Conservation (phyloP, 2,329 filamentous ascomycete species). For the Venturia oleaginea region DNA sequence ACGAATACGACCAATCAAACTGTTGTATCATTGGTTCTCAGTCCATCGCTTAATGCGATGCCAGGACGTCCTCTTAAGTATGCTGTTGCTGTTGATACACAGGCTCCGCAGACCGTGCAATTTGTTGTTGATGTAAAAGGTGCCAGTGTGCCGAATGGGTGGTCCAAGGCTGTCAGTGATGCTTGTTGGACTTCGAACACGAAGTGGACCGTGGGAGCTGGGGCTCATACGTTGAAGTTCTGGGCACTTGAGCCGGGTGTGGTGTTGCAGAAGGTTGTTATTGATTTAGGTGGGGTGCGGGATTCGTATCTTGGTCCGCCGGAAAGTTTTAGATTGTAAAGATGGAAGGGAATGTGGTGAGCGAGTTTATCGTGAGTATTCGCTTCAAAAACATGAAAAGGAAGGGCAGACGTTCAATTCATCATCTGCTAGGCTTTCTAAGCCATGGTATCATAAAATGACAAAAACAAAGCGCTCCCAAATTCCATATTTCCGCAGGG, state of each 20-base stretch:
- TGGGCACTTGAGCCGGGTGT: conserved; percentile 46
- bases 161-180: conserved; percentile 16
- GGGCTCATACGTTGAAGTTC: conserved; percentile 42
- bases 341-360: no score
- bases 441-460: neutral
- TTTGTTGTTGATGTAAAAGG: neutral
- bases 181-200: conserved; percentile 23
- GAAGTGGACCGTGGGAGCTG: conserved; percentile 34
- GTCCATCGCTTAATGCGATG: conserved; percentile 9
- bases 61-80: conserved; percentile 4
- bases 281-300: conserved; percentile 47
- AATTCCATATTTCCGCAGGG: neutral
- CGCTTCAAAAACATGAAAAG: neutral
- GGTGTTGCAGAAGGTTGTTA: conserved; percentile 47
- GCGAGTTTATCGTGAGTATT: no score
- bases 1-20: conserved; percentile 20
- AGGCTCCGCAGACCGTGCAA: neutral
- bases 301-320: conserved; percentile 48
- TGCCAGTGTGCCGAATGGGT: conserved; percentile 14
- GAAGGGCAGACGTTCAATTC: neutral
- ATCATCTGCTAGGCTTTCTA: neutral
- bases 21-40: conserved; percentile 3
- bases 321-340: conserved; percentile 25
- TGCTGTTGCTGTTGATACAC: conserved; percentile 2
- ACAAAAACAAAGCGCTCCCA: neutral